These are phyloP conservation scores for Niebla homalea DNA, from an alignment of 495 filamentous ascomycete species.

Conservation along the genomic window DNA sequence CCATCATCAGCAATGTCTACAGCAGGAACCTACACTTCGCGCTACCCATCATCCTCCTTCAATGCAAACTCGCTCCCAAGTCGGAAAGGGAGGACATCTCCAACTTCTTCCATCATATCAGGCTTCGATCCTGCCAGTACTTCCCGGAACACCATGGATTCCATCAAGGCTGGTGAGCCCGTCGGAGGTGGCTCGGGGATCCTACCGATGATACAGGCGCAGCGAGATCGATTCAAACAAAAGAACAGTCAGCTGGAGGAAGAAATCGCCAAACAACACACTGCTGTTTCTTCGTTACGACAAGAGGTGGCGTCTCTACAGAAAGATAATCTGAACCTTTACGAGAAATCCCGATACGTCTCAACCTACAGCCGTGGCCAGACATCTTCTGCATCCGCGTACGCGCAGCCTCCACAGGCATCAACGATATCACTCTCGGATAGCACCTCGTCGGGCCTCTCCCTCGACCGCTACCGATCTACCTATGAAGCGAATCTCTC, in stretches of 20 bases:
- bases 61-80: conserved; percentile 35
- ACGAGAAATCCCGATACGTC: conserved; percentile 95
- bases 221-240: conserved; percentile 97
- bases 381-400: conserved; percentile 56
- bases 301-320: conserved; percentile 87
- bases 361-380: conserved; percentile 71
- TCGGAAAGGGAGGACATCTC: conserved; percentile 61
- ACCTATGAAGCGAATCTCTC: conserved; percentile 92
- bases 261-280: conserved; percentile 72
- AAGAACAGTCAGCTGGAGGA: conserved; percentile 83
- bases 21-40: conserved; percentile 79
- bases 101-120: conserved; percentile 94
- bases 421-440: conserved; percentile 50
- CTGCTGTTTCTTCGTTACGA: conserved; percentile 69
- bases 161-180: conserved; percentile 52
- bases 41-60: conserved; percentile 64
- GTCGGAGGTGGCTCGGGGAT: conserved; percentile 80
- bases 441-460: conserved; percentile 47
- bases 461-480: conserved; percentile 76
- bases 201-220: conserved; percentile 93
- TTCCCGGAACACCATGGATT: conserved; percentile 38
- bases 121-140: conserved; percentile 63
- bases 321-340: conserved; percentile 90
- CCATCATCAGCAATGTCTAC: conserved; percentile 80
- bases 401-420: conserved; percentile 59